These are phyloP conservation scores for Yarrowia deformans DNA, from an alignment of 805 yeast species.

Conservation along the genomic window DNA sequence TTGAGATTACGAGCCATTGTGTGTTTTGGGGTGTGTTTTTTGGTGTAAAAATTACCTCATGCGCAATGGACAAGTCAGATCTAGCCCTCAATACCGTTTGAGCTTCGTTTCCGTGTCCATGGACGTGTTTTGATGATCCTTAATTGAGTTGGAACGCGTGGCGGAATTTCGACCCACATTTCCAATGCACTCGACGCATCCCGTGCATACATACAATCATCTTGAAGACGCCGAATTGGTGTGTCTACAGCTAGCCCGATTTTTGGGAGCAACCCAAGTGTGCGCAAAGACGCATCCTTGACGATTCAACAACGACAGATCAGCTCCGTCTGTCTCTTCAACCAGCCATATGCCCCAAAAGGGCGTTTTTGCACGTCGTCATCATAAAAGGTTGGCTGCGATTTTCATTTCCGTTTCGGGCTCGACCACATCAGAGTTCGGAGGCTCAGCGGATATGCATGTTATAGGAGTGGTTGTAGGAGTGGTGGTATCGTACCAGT, in stretches of 20 bases:
- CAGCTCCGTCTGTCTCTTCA: too few relatives aligned
- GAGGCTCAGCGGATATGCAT: constrained; percentile 19
- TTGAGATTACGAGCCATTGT: not conserved
- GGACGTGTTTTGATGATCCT: not conserved
- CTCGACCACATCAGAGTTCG: constrained; percentile 20
- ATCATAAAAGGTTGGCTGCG: not conserved
- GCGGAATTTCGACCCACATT: not conserved
- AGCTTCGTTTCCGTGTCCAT: not conserved
- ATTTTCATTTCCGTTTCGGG: constrained; percentile 11
- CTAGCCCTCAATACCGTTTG: not conserved
- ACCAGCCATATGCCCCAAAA: too few relatives aligned
- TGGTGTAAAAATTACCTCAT: too few relatives aligned
- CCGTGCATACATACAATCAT: not conserved
- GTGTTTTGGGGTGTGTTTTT: not conserved
- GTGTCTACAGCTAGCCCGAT: not conserved
- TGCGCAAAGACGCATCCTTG: too few relatives aligned
- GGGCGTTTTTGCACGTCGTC: not conserved
- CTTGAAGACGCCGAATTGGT: not conserved
- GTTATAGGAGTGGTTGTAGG: not conserved
- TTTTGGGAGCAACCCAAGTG: not conserved
- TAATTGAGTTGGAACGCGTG: constrained; percentile 6
- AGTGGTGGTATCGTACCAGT: too few relatives aligned
- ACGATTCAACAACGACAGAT: too few relatives aligned
- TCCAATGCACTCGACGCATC: not conserved
- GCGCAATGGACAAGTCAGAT: too few relatives aligned